Evolutionary conservation across 352 stramenopile species (phyloP).

Genomic region (Phytophthora podocarpi): DNA sequence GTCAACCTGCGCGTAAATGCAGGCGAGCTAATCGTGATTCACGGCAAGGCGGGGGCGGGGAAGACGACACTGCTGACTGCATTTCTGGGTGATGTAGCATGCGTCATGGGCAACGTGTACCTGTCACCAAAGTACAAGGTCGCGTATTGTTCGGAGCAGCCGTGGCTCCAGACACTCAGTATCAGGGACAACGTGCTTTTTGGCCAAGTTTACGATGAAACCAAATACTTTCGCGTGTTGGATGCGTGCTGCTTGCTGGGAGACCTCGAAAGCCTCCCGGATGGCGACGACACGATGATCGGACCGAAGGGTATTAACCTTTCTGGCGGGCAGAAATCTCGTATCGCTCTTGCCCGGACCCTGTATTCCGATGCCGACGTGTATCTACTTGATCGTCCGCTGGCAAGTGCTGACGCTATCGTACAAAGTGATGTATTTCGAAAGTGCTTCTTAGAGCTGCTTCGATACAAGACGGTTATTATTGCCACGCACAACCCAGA

Average conservation of each 20-base stretch:
- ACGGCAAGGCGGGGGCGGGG: constrained; percentile 42
- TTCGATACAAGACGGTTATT: constrained; percentile 65
- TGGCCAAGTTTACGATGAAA: constrained; percentile 55
- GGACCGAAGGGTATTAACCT: constrained; percentile 39
- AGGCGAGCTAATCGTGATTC: constrained; percentile 45
- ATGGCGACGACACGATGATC: constrained; percentile 44
- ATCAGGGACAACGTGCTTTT: constrained; percentile 96
- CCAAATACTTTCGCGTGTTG: constrained; percentile 50
- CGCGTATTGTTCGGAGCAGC: constrained; percentile 85
- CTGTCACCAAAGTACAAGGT: constrained; percentile 36
- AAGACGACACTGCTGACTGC: constrained; percentile 48
- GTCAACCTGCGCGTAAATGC: constrained; percentile 33
- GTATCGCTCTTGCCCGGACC: constrained; percentile 44
- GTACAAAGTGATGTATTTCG: constrained; percentile 53
- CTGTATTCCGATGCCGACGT: constrained; percentile 45
- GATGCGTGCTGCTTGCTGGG: constrained; percentile 54
- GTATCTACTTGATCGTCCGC: constrained; percentile 42
- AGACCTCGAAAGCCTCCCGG: constrained; percentile 42
- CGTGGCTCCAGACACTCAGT: constrained; percentile 95
- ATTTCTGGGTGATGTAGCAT: constrained; percentile 42
- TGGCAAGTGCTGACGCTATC: constrained; percentile 39
- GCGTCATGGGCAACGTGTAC: constrained; percentile 32
- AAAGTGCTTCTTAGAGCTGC: constrained; percentile 44
- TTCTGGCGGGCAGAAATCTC: constrained; percentile 39
- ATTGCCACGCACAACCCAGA: constrained; percentile 93